phyloP scores from a whole-genome alignment of 1,139 yeast genomes.

The Taphrina sp. region DNA sequence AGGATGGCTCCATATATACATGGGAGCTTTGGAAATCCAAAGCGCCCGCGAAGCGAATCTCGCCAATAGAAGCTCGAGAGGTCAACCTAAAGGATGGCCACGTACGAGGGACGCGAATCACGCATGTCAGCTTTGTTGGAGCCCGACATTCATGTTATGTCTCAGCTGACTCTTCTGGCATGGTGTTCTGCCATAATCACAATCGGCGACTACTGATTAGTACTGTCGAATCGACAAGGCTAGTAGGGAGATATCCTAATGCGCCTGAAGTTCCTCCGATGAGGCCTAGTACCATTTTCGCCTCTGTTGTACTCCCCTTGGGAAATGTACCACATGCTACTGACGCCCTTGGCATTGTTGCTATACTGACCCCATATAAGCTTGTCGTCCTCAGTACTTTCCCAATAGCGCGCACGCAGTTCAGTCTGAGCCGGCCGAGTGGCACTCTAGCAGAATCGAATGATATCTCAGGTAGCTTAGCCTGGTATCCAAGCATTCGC shows the following conservation, averaged over 20 bases:
- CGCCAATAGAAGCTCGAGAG: conserved; percentile 43
- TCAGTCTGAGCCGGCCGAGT: conserved; percentile 40
- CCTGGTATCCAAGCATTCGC: conserved; percentile 21
- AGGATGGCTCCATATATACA: conserved; percentile 49
- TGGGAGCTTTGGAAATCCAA: conserved; percentile 48
- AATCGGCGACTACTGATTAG: conserved; percentile 56
- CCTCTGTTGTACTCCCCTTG: conserved; percentile 54
- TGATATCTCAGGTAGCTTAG: conserved; percentile 13
- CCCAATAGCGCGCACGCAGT: conserved; percentile 57
- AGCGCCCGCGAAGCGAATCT: conserved; percentile 37
- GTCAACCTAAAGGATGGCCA: conserved; percentile 55
- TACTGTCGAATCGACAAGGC: conserved; percentile 52
- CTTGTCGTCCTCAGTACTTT: conserved; percentile 57
- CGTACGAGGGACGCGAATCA: conserved; percentile 50
- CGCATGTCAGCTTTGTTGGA: conserved; percentile 56
- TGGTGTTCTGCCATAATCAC: conserved; percentile 60
- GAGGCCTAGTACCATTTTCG: conserved; percentile 45
- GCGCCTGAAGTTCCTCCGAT: conserved; percentile 37
- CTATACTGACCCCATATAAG: conserved; percentile 57
- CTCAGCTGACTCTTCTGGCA: conserved; percentile 61
- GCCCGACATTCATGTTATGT: conserved; percentile 58
- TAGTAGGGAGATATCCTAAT: conserved; percentile 51
- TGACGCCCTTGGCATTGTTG: conserved; percentile 60
- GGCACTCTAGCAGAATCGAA: conserved; percentile 15
- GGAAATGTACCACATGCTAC: conserved; percentile 55